Evolutionary conservation across 768 basidiomycete genomes (phyloP).

Genomic region (Kwoniella heveanensis): DNA sequence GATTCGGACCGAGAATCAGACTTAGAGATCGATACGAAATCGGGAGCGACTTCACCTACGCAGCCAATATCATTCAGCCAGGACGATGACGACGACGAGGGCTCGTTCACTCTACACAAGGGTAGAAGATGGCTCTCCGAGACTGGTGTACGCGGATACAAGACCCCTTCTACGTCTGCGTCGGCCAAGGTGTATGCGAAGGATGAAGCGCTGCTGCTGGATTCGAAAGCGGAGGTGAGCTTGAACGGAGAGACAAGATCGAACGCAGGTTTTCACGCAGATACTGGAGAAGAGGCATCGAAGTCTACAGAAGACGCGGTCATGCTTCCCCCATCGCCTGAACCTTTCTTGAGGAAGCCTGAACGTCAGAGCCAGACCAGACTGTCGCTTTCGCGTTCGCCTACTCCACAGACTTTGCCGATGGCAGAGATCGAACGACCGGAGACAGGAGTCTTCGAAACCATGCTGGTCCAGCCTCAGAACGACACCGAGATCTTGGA

Average conservation of each 20-base stretch:
- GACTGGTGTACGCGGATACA: too few relatives aligned
- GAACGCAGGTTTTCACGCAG: too few relatives aligned
- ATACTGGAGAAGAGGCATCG: too few relatives aligned
- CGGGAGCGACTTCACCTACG: slow-evolving; percentile 15
- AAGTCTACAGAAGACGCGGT: too few relatives aligned
- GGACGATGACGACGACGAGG: slow-evolving; percentile 7
- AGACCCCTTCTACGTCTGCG: too few relatives aligned
- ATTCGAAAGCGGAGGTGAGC: too few relatives aligned
- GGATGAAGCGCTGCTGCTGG: too few relatives aligned
- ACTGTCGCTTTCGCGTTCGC: neutral
- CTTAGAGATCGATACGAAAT: slow-evolving; percentile 1
- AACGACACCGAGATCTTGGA: neutral
- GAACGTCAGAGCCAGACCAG: neutral
- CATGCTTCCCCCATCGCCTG: too few relatives aligned
- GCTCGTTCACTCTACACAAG: slow-evolving; percentile 4
- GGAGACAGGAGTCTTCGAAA: neutral
- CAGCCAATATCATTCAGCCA: slow-evolving; percentile 21
- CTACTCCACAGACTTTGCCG: slow-evolving; percentile 9
- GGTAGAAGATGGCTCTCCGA: neutral
- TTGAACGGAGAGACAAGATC: too few relatives aligned
- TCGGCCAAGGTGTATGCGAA: too few relatives aligned
- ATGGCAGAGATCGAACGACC: neutral
- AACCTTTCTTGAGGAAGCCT: too few relatives aligned
- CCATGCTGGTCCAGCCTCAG: neutral
- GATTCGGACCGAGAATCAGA: neutral